Percentiles rank a stretch among this genome's conserved stretches.
Evolutionary conservation across 2,329 filamentous ascomycete genomes (phyloP).

Genomic region (Venturia oleaginea): DNA sequence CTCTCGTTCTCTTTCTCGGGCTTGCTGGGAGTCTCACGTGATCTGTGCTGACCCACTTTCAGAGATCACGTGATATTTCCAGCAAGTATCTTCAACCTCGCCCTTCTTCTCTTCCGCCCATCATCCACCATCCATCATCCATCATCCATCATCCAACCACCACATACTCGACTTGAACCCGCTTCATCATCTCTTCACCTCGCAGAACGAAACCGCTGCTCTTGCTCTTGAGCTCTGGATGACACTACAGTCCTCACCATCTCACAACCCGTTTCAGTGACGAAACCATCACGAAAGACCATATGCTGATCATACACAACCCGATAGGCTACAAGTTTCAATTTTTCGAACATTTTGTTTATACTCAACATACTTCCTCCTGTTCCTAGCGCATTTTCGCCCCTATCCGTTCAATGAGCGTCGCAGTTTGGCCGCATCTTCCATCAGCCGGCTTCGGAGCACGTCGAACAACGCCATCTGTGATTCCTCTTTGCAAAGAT

Average conservation of each 20-base stretch:
- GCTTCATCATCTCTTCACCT: background rate
- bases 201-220: background rate
- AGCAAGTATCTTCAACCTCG: no score
- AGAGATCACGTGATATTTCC: no score
- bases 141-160: background rate
- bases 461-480: background rate
- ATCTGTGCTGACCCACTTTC: no score
- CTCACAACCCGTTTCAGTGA: background rate
- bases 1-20: no score
- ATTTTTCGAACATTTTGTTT: background rate
- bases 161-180: background rate
- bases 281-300: background rate
- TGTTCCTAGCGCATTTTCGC: background rate
- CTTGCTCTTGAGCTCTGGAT: background rate
- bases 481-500: background rate
- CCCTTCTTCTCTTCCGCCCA: no score
- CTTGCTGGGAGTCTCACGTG: no score
- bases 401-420: background rate
- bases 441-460: background rate
- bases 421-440: background rate
- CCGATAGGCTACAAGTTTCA: background rate
- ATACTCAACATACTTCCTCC: background rate
- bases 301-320: no score
- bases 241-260: no score
- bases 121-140: background rate